Conservation (phyloP, 306 rosid genomes). For the Alnus glutinosa region DNA sequence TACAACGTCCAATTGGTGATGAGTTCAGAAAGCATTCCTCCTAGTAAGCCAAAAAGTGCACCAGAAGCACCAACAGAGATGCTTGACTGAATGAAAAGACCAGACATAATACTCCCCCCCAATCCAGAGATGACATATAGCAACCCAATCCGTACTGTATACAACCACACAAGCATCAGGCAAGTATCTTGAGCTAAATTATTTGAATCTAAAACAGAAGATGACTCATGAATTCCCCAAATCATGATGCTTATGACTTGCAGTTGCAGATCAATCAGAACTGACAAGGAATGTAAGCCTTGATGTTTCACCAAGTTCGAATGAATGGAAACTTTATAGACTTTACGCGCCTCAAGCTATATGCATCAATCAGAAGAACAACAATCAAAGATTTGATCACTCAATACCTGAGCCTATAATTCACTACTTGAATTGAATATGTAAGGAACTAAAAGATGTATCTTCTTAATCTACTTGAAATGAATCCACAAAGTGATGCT, state of each 20-base stretch:
- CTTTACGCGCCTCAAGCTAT: not conserved
- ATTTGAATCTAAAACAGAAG: conserved; percentile 11
- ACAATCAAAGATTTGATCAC: not conserved
- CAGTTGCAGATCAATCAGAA: not conserved
- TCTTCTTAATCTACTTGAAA: not conserved
- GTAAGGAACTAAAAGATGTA: not conserved
- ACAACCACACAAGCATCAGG: conserved; percentile 20
- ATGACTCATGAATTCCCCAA: not conserved
- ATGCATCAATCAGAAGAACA: not conserved
- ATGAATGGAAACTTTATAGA: not conserved
- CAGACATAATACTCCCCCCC: conserved; percentile 90
- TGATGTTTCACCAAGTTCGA: not conserved
- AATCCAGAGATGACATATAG: conserved; percentile 83
- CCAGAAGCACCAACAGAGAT: conserved; percentile 99
- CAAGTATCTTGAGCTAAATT: conserved; percentile 12
- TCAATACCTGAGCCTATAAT: not conserved
- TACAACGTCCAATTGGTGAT: conserved; percentile 93
- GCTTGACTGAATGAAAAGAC: conserved; percentile 80
- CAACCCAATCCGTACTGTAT: conserved; percentile 75
- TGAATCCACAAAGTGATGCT: not conserved
- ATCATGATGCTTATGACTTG: not conserved
- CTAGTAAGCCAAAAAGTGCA: conserved; percentile 91
- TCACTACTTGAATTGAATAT: not conserved
- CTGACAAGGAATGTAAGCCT: not conserved
- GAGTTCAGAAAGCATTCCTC: conserved; percentile 97